Evolutionary conservation across 257 asterid genomes (phyloP), one percentile per base, ranked within the genome.

Genomic region (Solanum bukasovii): DNA sequence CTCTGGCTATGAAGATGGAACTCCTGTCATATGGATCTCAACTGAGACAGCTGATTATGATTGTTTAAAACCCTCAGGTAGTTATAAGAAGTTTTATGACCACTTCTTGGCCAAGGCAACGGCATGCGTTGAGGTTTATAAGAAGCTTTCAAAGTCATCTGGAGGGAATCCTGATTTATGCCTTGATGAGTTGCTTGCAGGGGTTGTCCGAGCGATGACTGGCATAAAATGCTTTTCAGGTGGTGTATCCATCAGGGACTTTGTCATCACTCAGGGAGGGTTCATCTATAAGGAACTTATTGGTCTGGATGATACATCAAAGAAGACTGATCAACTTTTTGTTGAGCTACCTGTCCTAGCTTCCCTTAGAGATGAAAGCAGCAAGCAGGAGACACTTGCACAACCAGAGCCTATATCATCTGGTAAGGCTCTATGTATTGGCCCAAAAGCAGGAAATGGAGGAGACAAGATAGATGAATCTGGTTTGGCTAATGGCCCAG

Each of bases 1-100:
- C 86, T 96, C 99, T 90, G 99, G 99, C 83, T 96, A 95, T 89
- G 99, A 97, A 90, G 98, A 96, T 38, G 99, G 98, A 73, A 91
- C 91, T 3, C 98, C 98, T 49, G 94, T 95, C 52, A 89, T 97
- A 90, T 97, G 99, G 99, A 88, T 96, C 85, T 90, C 98, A 34
- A 97, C 99, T 38, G 96, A 92, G 63, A 65, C 92, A 79, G 96
- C 98, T 87, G 98, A 97, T 88, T 96, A 97, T 89, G 99, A 97
- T 34, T 97, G 99, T 88, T 14, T 93, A 73, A 97, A 94, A 91
- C 98, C 99, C 70, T 90, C 94, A 29, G 94, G 94, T 27, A 89
- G 92, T 92, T 97, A 96, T 91, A 97, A 93, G 92, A 93, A 94
- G 90, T 91, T 91, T 79, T 93, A 92, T 65, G 98, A 95, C 84